Conservation (phyloP, 2,329 filamentous ascomycete genomes). For the Lecanicillium sp. region DNA sequence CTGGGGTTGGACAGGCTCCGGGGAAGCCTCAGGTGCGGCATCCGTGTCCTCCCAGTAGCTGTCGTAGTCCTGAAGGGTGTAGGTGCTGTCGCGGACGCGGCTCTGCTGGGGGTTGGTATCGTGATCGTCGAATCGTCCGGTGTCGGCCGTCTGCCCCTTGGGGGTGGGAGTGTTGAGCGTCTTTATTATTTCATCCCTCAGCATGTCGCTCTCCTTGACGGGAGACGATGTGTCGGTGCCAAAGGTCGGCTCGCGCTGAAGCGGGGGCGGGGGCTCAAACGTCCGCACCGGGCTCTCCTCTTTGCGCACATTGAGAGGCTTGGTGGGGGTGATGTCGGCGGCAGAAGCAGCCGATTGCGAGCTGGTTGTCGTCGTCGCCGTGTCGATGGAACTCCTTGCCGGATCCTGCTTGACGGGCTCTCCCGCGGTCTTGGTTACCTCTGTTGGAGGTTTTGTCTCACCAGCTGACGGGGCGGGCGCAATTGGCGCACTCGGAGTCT, state of each 20-base stretch:
- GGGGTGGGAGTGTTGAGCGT: constrained; percentile 48
- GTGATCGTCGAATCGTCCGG: background rate
- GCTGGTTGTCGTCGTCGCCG: background rate
- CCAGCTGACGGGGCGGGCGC: background rate
- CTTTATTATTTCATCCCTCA: constrained; percentile 69
- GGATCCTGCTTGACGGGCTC: background rate
- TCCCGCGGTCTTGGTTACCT: background rate
- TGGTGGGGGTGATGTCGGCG: constrained; percentile 33
- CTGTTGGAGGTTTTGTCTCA: background rate
- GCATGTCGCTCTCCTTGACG: constrained; percentile 62
- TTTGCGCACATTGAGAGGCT: constrained; percentile 40
- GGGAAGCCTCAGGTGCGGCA: background rate
- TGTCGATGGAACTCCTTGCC: background rate
- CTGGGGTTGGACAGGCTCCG: background rate
- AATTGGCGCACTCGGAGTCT: background rate
- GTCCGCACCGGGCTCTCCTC: constrained; percentile 28
- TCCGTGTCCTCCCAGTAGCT: constrained; percentile 53
- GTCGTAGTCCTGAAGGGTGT: constrained; percentile 61
- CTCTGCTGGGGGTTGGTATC: constrained; percentile 4
- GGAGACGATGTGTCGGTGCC: constrained; percentile 47
- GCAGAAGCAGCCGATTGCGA: background rate
- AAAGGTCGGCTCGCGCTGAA: constrained; percentile 38
- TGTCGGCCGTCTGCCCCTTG: background rate
- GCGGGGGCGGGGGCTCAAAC: constrained; percentile 28
- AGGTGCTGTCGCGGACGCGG: constrained; percentile 49